Conservation (phyloP, 2,329 filamentous ascomycete genomes). For the Botryotinia calthae region DNA sequence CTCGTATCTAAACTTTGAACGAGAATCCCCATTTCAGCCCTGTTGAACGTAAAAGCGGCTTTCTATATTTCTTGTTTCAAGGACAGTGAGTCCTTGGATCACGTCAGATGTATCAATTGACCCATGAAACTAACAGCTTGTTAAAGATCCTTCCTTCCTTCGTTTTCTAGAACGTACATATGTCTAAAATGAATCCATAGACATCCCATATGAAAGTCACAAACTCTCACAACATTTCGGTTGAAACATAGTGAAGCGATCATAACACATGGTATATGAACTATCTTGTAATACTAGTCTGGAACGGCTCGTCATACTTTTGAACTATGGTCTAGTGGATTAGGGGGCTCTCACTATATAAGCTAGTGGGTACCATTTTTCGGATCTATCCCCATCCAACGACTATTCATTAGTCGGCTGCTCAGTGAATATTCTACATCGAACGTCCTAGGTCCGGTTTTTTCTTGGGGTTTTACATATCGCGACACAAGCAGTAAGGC, state of each 20-base stretch:
- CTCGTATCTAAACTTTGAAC: background rate
- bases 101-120: background rate
- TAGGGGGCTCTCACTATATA: background rate
- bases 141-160: background rate
- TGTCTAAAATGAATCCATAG: background rate
- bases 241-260: background rate
- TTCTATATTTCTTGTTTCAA: constrained; percentile 8
- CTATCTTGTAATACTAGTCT: background rate
- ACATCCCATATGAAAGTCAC: background rate
- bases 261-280: background rate
- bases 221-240: background rate
- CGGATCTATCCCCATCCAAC: background rate
- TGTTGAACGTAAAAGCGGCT: constrained; percentile 2
- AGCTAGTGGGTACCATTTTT: background rate
- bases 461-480: background rate
- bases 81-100: background rate
- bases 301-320: background rate
- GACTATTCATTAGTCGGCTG: background rate
- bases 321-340: background rate
- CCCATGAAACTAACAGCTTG: background rate
- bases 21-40: background rate
- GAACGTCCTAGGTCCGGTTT: background rate
- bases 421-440: background rate
- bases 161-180: background rate
- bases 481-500: background rate